Percentiles rank a stretch among this genome's conserved stretches.
phyloP scores from a whole-genome alignment of 2,329 filamentous ascomycete species.

The Colletotrichum sp. region DNA sequence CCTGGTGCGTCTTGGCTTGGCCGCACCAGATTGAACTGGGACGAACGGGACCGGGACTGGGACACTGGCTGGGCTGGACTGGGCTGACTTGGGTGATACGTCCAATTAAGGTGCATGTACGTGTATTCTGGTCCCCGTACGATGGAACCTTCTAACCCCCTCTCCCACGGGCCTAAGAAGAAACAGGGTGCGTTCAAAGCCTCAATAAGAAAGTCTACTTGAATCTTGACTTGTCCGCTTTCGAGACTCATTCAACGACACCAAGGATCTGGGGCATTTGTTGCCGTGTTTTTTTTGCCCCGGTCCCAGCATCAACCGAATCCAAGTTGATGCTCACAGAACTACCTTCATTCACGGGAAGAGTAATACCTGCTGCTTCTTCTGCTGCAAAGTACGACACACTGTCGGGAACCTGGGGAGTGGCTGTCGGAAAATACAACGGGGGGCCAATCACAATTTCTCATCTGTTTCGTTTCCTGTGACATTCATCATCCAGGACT shows the following conservation, averaged over 20 bases:
- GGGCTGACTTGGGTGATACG: slow-evolving; percentile 4
- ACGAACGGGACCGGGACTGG: neutral
- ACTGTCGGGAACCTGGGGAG: neutral
- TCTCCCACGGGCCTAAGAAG: neutral
- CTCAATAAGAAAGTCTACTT: neutral
- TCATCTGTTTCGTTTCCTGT: slow-evolving; percentile 5
- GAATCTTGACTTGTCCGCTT: neutral
- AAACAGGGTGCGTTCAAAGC: neutral
- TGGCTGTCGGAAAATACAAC: neutral
- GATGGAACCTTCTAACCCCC: neutral
- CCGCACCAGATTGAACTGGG: slow-evolving; percentile 4
- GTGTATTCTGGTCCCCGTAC: neutral
- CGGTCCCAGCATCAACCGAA: neutral
- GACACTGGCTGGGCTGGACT: neutral
- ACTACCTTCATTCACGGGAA: neutral
- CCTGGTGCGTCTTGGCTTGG: slow-evolving; percentile 13
- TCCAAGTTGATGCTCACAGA: neutral
- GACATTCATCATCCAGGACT: neutral
- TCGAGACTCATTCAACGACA: neutral
- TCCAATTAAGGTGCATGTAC: slow-evolving; percentile 18
- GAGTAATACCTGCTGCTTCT: neutral
- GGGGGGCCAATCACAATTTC: neutral
- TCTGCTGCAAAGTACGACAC: neutral
- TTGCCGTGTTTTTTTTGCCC: neutral
- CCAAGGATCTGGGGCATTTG: neutral